These are phyloP conservation scores for Vaccinium vitisidaea DNA, from an alignment of 148 eudicot genomes.

Conservation along the genomic window DNA sequence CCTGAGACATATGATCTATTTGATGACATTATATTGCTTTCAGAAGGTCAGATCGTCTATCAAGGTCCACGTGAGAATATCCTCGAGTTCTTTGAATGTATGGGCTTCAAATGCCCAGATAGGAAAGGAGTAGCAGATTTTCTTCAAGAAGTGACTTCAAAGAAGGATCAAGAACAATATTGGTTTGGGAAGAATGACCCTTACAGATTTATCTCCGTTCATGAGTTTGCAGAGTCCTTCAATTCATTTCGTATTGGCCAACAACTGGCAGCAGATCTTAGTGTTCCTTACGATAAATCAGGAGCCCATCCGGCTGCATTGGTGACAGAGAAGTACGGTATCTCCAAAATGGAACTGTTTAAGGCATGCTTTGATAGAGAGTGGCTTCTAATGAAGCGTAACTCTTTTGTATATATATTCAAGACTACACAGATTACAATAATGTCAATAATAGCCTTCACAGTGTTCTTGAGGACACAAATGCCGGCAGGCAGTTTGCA, in stretches of 20 bases:
- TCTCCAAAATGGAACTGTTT: slow-evolving; percentile 49
- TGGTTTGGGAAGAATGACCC: slow-evolving; percentile 34
- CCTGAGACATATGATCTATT: slow-evolving; percentile 46
- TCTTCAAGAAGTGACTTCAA: slow-evolving; percentile 48
- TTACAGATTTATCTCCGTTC: slow-evolving; percentile 32
- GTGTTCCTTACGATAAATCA: slow-evolving; percentile 38
- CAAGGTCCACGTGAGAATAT: slow-evolving; percentile 44
- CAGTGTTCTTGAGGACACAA: slow-evolving; percentile 44
- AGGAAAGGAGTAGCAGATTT: slow-evolving; percentile 55
- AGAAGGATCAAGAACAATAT: slow-evolving; percentile 47
- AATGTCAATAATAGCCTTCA: slow-evolving; percentile 49
- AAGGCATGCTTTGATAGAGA: slow-evolving; percentile 63
- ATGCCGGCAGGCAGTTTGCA: slow-evolving; percentile 29
- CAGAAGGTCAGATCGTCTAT: slow-evolving; percentile 42
- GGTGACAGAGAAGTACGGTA: slow-evolving; percentile 52
- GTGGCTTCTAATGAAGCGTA: slow-evolving; percentile 65
- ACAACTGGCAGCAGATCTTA: slow-evolving; percentile 24
- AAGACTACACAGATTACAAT: slow-evolving; percentile 52
- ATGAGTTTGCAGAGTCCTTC: slow-evolving; percentile 31
- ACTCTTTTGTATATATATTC: slow-evolving; percentile 56
- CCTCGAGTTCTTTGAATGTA: slow-evolving; percentile 41
- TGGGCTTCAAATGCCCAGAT: slow-evolving; percentile 51
- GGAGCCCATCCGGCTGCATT: slow-evolving; percentile 44
- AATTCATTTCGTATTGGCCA: slow-evolving; percentile 31
- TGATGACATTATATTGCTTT: slow-evolving; percentile 44